Conservation (phyloP, 352 stramenopile genomes). For the Phytophthora uliginosa region DNA sequence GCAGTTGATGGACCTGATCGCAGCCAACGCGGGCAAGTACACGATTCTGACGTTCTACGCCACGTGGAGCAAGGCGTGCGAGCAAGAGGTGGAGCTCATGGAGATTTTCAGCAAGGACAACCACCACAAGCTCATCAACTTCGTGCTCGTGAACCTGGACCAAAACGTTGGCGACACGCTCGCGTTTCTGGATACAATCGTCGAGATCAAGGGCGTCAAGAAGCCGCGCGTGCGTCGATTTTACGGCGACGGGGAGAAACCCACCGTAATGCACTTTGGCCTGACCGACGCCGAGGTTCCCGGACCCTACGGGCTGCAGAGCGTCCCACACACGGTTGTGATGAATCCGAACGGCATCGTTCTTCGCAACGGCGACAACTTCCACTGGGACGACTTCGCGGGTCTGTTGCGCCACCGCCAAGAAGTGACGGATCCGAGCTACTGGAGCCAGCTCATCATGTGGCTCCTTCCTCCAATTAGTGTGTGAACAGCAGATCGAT, state of each 20-base stretch:
- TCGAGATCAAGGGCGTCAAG: slow-evolving; percentile 32
- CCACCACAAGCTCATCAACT: slow-evolving; percentile 60
- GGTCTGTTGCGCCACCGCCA: slow-evolving; percentile 51
- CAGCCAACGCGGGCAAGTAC: slow-evolving; percentile 38
- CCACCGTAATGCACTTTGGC: slow-evolving; percentile 68
- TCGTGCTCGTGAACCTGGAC: slow-evolving; percentile 73
- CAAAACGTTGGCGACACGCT: slow-evolving; percentile 65
- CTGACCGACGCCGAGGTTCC: slow-evolving; percentile 48
- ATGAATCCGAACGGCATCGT: slow-evolving; percentile 59
- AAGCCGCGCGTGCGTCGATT: slow-evolving; percentile 64
- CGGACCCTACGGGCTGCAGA: slow-evolving; percentile 61
- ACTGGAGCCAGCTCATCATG: slow-evolving; percentile 24
- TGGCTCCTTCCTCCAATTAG: slow-evolving; percentile 42
- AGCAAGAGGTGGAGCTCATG: slow-evolving; percentile 62
- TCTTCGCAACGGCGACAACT: slow-evolving; percentile 64
- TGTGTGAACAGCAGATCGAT: slow-evolving; percentile 10
- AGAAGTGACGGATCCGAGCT: slow-evolving; percentile 34
- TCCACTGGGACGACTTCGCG: slow-evolving; percentile 72
- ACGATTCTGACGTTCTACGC: slow-evolving; percentile 73
- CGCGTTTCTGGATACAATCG: slow-evolving; percentile 55
- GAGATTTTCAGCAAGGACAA: slow-evolving; percentile 65
- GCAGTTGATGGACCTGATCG: slow-evolving; percentile 46
- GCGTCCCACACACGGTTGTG: slow-evolving; percentile 61
- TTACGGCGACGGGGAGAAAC: slow-evolving; percentile 49
- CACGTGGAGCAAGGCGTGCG: slow-evolving; percentile 70